A percentile compares a stretch with the other conserved stretches of the same genome.
Evolutionary conservation across 2,329 filamentous ascomycete genomes (phyloP).

Genomic region (Juglanconis oblonga): DNA sequence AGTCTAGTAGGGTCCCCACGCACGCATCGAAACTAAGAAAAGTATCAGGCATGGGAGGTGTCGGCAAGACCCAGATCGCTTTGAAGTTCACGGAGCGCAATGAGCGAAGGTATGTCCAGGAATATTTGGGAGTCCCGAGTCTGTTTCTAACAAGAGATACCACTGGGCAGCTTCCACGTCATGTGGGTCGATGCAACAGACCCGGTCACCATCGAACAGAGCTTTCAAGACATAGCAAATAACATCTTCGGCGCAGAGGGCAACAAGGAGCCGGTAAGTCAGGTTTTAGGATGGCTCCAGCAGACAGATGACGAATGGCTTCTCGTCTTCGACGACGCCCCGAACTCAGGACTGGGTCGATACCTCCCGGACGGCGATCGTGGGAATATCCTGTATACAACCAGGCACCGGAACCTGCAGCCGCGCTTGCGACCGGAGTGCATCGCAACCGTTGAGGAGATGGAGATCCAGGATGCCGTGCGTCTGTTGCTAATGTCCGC

Average conservation of each 20-base stretch:
- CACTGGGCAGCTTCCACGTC: neutral
- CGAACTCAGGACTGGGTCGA: constrained; percentile 10
- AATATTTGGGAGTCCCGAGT: no score
- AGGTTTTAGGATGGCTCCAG: constrained; percentile 22
- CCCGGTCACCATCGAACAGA: constrained; percentile 21
- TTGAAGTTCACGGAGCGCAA: constrained; percentile 24
- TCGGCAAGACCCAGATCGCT: constrained; percentile 31
- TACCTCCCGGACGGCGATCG: constrained; percentile 20
- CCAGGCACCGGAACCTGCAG: constrained; percentile 15
- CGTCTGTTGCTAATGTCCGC: constrained; percentile 19
- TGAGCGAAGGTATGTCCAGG: constrained; percentile 18
- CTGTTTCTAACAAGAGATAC: neutral
- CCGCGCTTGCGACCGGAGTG: constrained; percentile 6
- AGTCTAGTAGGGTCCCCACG: neutral
- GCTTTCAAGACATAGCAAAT: constrained; percentile 21
- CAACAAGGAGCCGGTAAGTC: neutral
- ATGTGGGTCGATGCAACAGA: constrained; percentile 28
- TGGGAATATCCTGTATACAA: constrained; percentile 30
- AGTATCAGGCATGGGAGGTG: constrained; percentile 24
- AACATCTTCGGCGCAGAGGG: constrained; percentile 4
- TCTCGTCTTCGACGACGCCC: constrained; percentile 29
- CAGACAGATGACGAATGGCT: constrained; percentile 25
- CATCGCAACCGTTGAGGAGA: constrained; percentile 10
- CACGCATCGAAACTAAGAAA: neutral
- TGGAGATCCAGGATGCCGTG: constrained; percentile 18